Percentiles rank a stretch among this genome's conserved stretches.
Evolutionary conservation across 345 rosid species (phyloP).

Genomic region (Firmiana major): DNA sequence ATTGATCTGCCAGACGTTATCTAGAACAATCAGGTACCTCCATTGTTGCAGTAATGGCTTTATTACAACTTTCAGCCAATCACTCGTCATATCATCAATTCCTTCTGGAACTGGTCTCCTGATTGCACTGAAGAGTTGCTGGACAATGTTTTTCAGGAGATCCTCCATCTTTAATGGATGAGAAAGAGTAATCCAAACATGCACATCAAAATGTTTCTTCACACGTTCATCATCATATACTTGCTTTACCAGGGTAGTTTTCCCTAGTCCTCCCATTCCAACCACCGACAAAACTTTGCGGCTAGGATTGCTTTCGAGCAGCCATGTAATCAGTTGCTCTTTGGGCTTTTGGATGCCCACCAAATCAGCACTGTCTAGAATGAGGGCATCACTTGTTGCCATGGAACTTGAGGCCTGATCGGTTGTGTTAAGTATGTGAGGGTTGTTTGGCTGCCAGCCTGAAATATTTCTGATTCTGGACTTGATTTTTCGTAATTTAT

Average conservation of each 20-base stretch:
- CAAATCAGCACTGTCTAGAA: slow-evolving; percentile 25
- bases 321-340: slow-evolving; percentile 15
- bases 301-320: slow-evolving; percentile 4
- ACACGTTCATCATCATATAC: slow-evolving; percentile 21
- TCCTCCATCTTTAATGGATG: slow-evolving; percentile 19
- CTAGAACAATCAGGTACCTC: slow-evolving; percentile 32
- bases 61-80: slow-evolving; percentile 15
- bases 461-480: not conserved
- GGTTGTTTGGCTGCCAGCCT: slow-evolving; percentile 16
- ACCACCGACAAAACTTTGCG: slow-evolving; percentile 19
- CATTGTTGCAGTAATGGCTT: slow-evolving; percentile 20
- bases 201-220: slow-evolving; percentile 18
- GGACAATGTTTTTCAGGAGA: slow-evolving; percentile 18
- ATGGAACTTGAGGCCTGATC: not conserved
- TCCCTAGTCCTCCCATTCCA: slow-evolving; percentile 43
- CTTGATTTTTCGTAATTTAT: not conserved
- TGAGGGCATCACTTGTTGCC: slow-evolving; percentile 20
- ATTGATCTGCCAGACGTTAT: slow-evolving; percentile 28
- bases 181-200: slow-evolving; percentile 31
- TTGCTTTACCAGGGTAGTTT: slow-evolving; percentile 37
- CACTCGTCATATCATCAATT: slow-evolving; percentile 17
- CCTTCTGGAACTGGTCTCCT: slow-evolving; percentile 22
- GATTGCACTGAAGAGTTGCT: slow-evolving; percentile 22
- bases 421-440: not conserved
- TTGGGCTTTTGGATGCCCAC: slow-evolving; percentile 35